Percentiles rank a stretch among this genome's conserved stretches.
These are phyloP conservation scores for Paxillus rubicundulus DNA, from an alignment of 768 basidiomycete genomes.

Conservation along the genomic window DNA sequence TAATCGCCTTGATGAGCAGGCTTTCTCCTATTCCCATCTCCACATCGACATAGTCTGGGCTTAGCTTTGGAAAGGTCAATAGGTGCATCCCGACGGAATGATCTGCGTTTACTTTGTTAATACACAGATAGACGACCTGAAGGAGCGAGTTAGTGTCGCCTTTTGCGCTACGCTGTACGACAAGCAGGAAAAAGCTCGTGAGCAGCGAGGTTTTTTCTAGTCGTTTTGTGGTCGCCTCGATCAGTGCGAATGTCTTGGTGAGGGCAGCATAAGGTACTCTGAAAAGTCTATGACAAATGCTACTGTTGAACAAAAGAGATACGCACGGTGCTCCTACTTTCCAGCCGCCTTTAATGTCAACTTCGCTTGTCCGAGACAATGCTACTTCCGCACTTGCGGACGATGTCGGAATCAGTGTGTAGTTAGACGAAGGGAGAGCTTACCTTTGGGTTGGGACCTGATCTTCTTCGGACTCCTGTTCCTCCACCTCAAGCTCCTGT, in stretches of 20 bases:
- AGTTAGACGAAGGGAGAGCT: constrained; percentile 9
- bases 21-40: constrained; percentile 97
- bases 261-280: constrained; percentile 96
- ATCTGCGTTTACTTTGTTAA: constrained; percentile 72
- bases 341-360: constrained; percentile 83
- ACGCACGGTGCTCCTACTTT: constrained; percentile 80
- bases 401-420: constrained; percentile 1
- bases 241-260: constrained; percentile 81
- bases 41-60: constrained; percentile 92
- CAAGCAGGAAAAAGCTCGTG: constrained; percentile 84
- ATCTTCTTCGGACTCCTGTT: constrained; percentile 44
- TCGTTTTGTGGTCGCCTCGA: constrained; percentile 94
- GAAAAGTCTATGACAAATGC: background rate
- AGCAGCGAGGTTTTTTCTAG: constrained; percentile 88
- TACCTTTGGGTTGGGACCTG: constrained; percentile 65
- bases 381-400: constrained; percentile 63
- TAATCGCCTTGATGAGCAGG: constrained; percentile 91
- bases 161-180: constrained; percentile 81
- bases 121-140: constrained; percentile 92
- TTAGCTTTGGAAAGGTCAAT: constrained; percentile 50
- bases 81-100: background rate
- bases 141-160: constrained; percentile 75
- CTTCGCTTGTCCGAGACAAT: constrained; percentile 56
- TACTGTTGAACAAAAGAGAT: background rate
- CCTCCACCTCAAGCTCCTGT: constrained; percentile 40